Evolutionary conservation across 129 eudicot species (phyloP), one percentile per base, ranked within the genome.

Genomic region (Pseudognaphalium luteoalbum): DNA sequence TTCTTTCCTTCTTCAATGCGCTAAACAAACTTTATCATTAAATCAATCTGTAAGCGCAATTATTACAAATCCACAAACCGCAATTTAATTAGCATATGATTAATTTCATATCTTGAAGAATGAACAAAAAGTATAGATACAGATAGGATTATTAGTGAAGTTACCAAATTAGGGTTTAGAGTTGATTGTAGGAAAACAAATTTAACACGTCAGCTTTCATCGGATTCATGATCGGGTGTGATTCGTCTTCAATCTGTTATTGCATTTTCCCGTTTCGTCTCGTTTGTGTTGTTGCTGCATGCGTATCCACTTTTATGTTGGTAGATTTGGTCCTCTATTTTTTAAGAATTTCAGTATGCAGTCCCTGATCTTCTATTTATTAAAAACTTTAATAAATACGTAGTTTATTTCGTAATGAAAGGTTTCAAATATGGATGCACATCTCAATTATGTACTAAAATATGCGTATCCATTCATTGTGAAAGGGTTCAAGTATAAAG

Each of bases 1-100:
- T 89, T n/a, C 16, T 68, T 78, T 85, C 76, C 67, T 71, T 67
- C 50, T 64, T 64, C 28, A 39, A 64, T 47, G 54, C n/a, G 81
- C 84, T 64, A 74, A 39, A 51, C 79, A 62, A 75, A n/a, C 71
- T 42, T 47, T 20, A 41, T 29, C 76, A 19, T 39, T 44, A 35
- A 28, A 37, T 71, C 68, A 44, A 60, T 29, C 34, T 7, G 2
- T 65, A 50, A 33, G 54, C 62, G 72, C 19, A 41, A 9, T 41
- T 41, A 41, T 41, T 9, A 47, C 33, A 42, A 12, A 47, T 47
- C 5, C 20, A n/a, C 11, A 41, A 30, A 59, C 6, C 37, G 44
- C 63, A 15, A 70, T 20, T 15, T 2, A 33, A 22, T 57, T 21
- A 6, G 62, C 0, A n/a, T 11, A 57, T 19, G 62, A 19, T 17